A percentile compares a stretch with the other conserved stretches of the same genome.
These are phyloP conservation scores for Daedaleopsis sinensis DNA, from an alignment of 768 basidiomycete species.

Conservation along the genomic window DNA sequence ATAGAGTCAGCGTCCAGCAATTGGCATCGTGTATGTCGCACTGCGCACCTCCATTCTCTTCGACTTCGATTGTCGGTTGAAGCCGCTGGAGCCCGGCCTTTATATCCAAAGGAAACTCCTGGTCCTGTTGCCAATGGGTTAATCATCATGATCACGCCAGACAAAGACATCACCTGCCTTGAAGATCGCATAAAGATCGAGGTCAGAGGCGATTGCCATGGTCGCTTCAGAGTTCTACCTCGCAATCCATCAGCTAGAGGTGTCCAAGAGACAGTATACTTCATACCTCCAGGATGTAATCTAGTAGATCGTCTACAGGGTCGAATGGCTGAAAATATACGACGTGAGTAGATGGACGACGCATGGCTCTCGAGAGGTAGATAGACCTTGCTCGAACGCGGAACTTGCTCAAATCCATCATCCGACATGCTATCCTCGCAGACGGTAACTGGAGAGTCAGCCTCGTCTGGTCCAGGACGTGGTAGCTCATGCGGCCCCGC, in stretches of 20 bases:
- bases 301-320: constrained; percentile 12
- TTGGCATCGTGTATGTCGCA: not conserved
- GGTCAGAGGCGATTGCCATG: constrained; percentile 11
- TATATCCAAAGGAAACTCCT: not conserved
- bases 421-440: not conserved
- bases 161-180: not conserved
- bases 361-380: too few relatives aligned
- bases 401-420: not conserved
- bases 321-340: constrained; percentile 3
- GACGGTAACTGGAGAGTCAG: not conserved
- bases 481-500: constrained; percentile 16
- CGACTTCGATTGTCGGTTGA: not conserved
- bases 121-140: not conserved
- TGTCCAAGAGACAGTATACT: too few relatives aligned
- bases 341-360: too few relatives aligned
- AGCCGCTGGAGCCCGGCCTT: not conserved
- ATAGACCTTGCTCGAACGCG: not conserved
- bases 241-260: not conserved
- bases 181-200: constrained; percentile 10
- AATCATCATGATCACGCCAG: not conserved
- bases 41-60: not conserved
- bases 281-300: constrained; percentile 19
- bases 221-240: constrained; percentile 11
- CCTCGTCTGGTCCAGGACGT: not conserved
- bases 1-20: not conserved